Evolutionary conservation across 441 rosid genomes (phyloP), one percentile per base, ranked within the genome.

Genomic region (Pelargonium fulgidum): DNA sequence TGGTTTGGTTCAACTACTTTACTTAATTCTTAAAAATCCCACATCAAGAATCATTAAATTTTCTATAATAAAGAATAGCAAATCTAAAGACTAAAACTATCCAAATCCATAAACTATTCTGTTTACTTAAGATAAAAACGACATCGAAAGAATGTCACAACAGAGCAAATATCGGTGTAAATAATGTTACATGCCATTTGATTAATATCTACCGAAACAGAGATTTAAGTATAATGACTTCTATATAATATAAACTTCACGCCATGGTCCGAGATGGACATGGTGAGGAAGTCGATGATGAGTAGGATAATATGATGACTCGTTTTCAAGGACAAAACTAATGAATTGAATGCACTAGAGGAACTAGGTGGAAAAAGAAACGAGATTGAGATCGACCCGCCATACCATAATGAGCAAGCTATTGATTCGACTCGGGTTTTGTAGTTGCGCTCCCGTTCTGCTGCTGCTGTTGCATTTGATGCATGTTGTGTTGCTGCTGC

Each of bases 401-500:
- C 26, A 24, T 24, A 24, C 26, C 26, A 24, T 24, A 24, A 24
- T 24, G 26, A 24, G 26, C 14, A 52, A 54, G 73, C 83, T 91
- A 88, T 68, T 82, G 80, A 58, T 76, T 84, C 6, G 86, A 76
- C 65, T 92, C 89, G 2, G 89, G 71, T 68, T 89, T 87, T 42
- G 90, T 29, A 4, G 61, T 24, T 62, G 83, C 4, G 64, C 70
- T 82, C 19, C 83, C 86, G 39, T 85, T 88, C 73, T 80, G 85
- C 41, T 80, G 89, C 71, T 24, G 26, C 26, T 24, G 26, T 24
- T 24, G 26, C 26, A 24, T 24, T 2, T 24, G 26, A 24, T 24
- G 26, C 26, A 24, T 24, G 26, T 24, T 24, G 26, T 24, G 26
- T 24, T 24, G 26, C 26, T 24, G 26, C 26, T 24, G 26, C 26